These are phyloP conservation scores for Tricholoma sp. DNA, from an alignment of 768 basidiomycete species.

Conservation along the genomic window DNA sequence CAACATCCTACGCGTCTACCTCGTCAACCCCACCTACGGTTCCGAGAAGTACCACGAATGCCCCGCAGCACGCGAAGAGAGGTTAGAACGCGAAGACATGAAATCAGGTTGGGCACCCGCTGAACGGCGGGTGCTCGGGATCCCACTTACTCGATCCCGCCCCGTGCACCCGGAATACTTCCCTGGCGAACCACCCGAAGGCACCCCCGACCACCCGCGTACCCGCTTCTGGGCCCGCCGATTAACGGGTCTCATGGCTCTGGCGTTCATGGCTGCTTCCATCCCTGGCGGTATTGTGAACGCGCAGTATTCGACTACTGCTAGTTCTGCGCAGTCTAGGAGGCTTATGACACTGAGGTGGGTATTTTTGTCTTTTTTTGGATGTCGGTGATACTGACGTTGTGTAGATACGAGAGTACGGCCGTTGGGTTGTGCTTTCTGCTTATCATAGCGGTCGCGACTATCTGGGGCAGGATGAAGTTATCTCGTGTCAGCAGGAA, in stretches of 20 bases:
- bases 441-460: constrained; percentile 8
- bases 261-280: constrained; percentile 26
- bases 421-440: constrained; percentile 16
- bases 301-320: constrained; percentile 13
- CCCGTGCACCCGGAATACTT: constrained; percentile 8
- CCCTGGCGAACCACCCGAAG: constrained; percentile 16
- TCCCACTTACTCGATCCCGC: not conserved
- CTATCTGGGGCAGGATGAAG: constrained; percentile 20
- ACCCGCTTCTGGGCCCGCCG: constrained; percentile 26
- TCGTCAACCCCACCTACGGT: constrained; percentile 36
- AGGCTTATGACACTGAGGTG: constrained; percentile 19
- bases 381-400: constrained; percentile 1
- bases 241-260: constrained; percentile 17
- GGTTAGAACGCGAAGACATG: not conserved
- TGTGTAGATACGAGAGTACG: constrained; percentile 21
- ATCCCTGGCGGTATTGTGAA: constrained; percentile 28
- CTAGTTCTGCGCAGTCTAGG: constrained; percentile 13
- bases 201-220: constrained; percentile 26
- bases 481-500: constrained; percentile 22
- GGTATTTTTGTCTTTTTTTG: not conserved
- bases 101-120: not conserved
- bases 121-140: not conserved
- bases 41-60: constrained; percentile 24
- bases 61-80: constrained; percentile 20
- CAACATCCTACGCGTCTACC: constrained; percentile 30